These are phyloP conservation scores for Immersiella caudata DNA, from an alignment of 495 filamentous ascomycete species.

Conservation along the genomic window DNA sequence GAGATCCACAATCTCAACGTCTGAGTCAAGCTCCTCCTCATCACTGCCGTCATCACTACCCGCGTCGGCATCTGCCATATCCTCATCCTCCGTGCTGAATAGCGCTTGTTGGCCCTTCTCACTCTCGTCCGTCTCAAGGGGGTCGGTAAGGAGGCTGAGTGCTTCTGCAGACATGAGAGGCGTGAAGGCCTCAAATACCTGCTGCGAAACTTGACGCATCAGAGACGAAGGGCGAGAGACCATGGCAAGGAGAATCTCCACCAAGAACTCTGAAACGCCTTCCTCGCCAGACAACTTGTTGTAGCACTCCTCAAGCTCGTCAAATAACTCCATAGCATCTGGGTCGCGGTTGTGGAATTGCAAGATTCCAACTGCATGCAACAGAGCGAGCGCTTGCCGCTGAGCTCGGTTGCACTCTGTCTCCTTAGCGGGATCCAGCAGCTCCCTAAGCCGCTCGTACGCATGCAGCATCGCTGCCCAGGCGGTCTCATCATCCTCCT, in stretches of 20 bases:
- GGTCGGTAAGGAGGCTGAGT: conserved; percentile 72
- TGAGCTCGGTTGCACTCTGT: conserved; percentile 39
- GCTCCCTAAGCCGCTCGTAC: conserved; percentile 65
- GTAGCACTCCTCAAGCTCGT: conserved; percentile 53
- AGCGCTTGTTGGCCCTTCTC: conserved; percentile 80
- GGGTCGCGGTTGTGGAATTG: conserved; percentile 88
- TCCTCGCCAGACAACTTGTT: conserved; percentile 52
- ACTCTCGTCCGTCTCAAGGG: conserved; percentile 78
- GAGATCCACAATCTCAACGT: conserved; percentile 48
- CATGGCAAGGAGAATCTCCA: conserved; percentile 87
- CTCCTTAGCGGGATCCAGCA: conserved; percentile 63
- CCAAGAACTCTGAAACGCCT: conserved; percentile 71
- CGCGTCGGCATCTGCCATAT: conserved; percentile 47
- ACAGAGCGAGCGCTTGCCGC: conserved; percentile 68
- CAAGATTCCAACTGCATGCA: conserved; percentile 83
- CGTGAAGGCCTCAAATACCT: conserved; percentile 82
- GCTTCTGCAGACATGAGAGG: conserved; percentile 68
- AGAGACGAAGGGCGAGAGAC: conserved; percentile 83
- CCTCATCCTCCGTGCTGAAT: conserved; percentile 74
- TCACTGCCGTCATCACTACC: conserved; percentile 39
- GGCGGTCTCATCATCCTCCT: conserved; percentile 62
- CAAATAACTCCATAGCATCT: conserved; percentile 62
- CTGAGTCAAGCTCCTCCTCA: conserved; percentile 47
- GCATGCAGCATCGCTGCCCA: conserved; percentile 61
- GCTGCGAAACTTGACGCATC: conserved; percentile 81